phyloP scores from a whole-genome alignment of 2,329 filamentous ascomycete species.

The Daldinia sp. region DNA sequence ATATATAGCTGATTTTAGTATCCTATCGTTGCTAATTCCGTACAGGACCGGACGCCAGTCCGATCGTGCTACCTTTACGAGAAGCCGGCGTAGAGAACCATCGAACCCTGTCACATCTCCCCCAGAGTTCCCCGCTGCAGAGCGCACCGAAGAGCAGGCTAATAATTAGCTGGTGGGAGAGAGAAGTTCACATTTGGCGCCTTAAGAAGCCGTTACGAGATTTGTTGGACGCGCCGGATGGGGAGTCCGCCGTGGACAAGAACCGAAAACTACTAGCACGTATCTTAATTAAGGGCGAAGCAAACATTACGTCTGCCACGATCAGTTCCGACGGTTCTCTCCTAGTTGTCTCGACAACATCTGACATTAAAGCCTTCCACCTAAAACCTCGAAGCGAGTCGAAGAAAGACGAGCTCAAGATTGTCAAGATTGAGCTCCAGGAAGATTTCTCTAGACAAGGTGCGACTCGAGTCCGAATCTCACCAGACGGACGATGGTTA shows the following conservation, averaged over 20 bases:
- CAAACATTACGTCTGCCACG: conserved; percentile 79
- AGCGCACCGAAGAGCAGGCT: conserved; percentile 78
- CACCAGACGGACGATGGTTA: conserved; percentile 75
- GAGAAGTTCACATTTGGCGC: conserved; percentile 85
- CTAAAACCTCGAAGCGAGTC: conserved; percentile 63
- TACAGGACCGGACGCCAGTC: conserved; percentile 82
- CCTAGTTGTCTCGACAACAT: conserved; percentile 77
- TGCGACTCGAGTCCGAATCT: conserved; percentile 74
- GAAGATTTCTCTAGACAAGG: conserved; percentile 65
- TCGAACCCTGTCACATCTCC: conserved; percentile 81
- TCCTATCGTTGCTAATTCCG: conserved; percentile 43
- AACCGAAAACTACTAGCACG: conserved; percentile 74
- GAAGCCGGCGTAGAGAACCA: conserved; percentile 83
- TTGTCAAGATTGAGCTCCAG: conserved; percentile 75
- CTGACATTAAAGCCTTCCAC: conserved; percentile 80
- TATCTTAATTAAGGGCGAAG: conserved; percentile 75
- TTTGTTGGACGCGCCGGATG: conserved; percentile 53
- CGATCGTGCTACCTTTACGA: conserved; percentile 81
- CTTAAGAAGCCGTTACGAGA: conserved; percentile 57
- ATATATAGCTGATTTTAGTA: not conserved
- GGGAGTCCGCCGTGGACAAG: conserved; percentile 55
- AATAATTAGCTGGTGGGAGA: conserved; percentile 91
- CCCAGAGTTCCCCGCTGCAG: conserved; percentile 76
- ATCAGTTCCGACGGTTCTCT: conserved; percentile 77
- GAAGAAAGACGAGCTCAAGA: conserved; percentile 67